Base-by-base conservation (phyloP, 129 eudicot species). In the Oenanthe sinensis region DNA sequence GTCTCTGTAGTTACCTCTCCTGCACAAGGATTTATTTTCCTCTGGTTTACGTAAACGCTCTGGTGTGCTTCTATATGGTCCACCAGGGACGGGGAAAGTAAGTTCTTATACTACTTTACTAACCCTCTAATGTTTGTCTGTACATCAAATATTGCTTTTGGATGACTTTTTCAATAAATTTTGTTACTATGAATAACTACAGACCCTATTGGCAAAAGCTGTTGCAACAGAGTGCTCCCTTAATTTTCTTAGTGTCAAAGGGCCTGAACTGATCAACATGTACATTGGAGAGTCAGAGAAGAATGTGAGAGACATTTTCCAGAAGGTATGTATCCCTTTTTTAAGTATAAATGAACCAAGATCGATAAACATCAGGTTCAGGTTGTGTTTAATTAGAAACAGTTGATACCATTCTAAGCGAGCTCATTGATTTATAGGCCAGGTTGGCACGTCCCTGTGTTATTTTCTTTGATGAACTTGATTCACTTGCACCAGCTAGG, bases 241-340 rank as follows among this genome's bases (percentile, higher is more conserved):
- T 81, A 95, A 95, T 86, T 95, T 95, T 76, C 85, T 95, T 20
- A 95, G 98, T 83, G 98, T 95, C 33, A 92, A 95, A 87, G 98
- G 98, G 79, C 98, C 98, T 71, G 98, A 95, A 80, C 78, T 95
- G 83, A 95, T 95, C 78, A 95, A 95, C 86, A 95, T 95, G 98
- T 95, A 91, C 96, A 95, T 95, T 75, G 98, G 98, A 85, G 98
- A 95, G 78, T 95, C 98, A 5, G 98, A 95, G 86, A 95, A 95
- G 83, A 95, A 95, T 70, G 94, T 95, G 24, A 80, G 98, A 47
- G 98, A 95, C 86, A 95, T 95, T 82, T 95, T 95, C 79, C 94
- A 91, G 87, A 95, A 95, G 77, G 77, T 74, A 74, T 46, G 14
- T 20, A 46, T 73, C 15, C 28, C 50, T 46, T 15, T 2, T 11